A percentile compares a stretch with the other conserved stretches of the same genome.
Evolutionary conservation across 2,329 filamentous ascomycete species (phyloP).

Genomic region (Aspergillus hiratsukae): DNA sequence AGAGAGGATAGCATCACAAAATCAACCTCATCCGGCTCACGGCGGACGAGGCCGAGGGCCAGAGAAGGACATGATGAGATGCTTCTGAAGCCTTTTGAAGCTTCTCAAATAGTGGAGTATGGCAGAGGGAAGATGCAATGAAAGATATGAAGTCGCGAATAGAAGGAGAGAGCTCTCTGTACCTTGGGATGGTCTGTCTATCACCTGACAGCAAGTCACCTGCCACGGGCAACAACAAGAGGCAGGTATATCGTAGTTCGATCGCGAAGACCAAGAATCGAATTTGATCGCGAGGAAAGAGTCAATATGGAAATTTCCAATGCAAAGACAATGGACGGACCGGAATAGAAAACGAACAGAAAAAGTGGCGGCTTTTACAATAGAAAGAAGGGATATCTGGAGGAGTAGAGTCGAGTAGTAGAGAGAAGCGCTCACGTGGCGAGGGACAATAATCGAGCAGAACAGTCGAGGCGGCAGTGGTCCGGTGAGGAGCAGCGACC

Average conservation of each 20-base stretch:
- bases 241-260: slow-evolving; percentile 23
- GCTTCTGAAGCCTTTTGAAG: slow-evolving; percentile 4
- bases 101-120: slow-evolving; percentile 12
- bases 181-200: slow-evolving; percentile 38
- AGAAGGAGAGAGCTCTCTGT: slow-evolving; percentile 21
- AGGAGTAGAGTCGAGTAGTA: slow-evolving; percentile 27
- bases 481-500: slow-evolving; percentile 20
- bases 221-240: slow-evolving; percentile 38
- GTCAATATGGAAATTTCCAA: slow-evolving; percentile 4
- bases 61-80: not conserved
- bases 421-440: slow-evolving; percentile 38
- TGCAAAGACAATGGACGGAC: slow-evolving; percentile 8
- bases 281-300: slow-evolving; percentile 14
- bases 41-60: slow-evolving; percentile 4
- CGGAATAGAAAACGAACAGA: slow-evolving; percentile 17
- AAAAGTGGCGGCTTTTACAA: slow-evolving; percentile 18
- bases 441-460: slow-evolving; percentile 20
- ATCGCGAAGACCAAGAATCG: slow-evolving; percentile 19
- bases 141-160: slow-evolving; percentile 14
- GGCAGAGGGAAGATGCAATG: slow-evolving; percentile 11
- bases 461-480: slow-evolving; percentile 18
- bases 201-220: slow-evolving; percentile 44
- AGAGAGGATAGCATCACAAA: slow-evolving; percentile 14
- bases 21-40: slow-evolving; percentile 7
- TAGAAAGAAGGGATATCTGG: slow-evolving; percentile 26